Base-by-base conservation (phyloP, 2,329 filamentous ascomycete genomes). In the Trichoderma sp. region DNA sequence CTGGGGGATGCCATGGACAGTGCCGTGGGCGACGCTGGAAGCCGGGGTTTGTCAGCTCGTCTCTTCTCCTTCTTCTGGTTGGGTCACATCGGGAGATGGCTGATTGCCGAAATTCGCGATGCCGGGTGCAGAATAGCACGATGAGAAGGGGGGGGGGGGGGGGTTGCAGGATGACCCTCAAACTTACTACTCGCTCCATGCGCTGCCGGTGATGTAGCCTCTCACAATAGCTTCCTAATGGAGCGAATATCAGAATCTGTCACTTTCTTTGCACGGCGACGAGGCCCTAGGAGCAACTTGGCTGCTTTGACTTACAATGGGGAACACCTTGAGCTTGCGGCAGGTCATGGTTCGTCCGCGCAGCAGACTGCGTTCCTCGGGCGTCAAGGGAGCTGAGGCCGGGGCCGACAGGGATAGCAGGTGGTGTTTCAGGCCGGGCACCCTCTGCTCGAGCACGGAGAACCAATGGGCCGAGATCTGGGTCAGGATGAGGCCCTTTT, bases 161-260 rank as follows among this genome's bases (percentile, higher is more conserved):
- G 13, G 21, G 14, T 3, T 24, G 54, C 7, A 26, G 39, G 13
- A 16, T 10, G 39, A 2, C 16, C 39, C 10, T 43, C 16, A 8
- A 8, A 68, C 65, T 24, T 37, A 66, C 64, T 66, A 78, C 82
- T 97, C 93, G 49, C 85, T 85, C 91, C 92, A 97, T 0, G 92
- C 93, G 56, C 89, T 91, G 54, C 94, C 94, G 6, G 94, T 94
- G 77, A 97, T 89, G 82, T 97, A 97, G 73, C 94, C 94, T 69
- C 93, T 89, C n/a, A 96, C 66, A 56, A 68, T 68, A 21, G 58
- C 65, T 60, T 59, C 55, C 55, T 68, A 54, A 21, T 16, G 21
- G n/a, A 32, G 26, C 34, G 3, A 43, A 43, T 43, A 30, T 54
- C 21, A 66, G 37, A 26, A 21, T 39, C 16, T 43, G 13, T 24